phyloP scores from a whole-genome alignment of 2,329 filamentous ascomycete species.

The Fusarium vanettenii region DNA sequence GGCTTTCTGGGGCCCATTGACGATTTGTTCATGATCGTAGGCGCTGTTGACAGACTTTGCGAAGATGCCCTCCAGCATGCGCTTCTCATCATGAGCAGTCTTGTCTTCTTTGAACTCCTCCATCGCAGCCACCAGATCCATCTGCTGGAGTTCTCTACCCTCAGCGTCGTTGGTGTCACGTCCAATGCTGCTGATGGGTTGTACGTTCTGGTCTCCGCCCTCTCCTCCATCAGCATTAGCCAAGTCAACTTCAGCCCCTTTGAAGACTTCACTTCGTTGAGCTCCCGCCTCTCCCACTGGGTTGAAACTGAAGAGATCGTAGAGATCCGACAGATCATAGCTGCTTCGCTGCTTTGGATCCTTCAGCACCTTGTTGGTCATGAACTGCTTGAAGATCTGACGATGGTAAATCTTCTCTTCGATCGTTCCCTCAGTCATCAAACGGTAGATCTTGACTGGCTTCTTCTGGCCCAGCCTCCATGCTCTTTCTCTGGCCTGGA shows the following conservation, averaged over 20 bases:
- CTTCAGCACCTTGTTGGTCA: constrained; percentile 95
- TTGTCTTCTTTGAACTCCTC: constrained; percentile 71
- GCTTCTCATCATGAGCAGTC: constrained; percentile 71
- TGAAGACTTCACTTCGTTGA: constrained; percentile 87
- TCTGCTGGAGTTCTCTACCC: constrained; percentile 59
- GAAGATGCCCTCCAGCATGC: constrained; percentile 91
- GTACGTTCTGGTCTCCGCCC: neutral
- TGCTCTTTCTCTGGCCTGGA: constrained; percentile 93
- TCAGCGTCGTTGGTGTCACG: constrained; percentile 25
- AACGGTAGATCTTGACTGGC: constrained; percentile 93
- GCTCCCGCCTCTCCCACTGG: constrained; percentile 68
- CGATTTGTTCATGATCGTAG: constrained; percentile 91
- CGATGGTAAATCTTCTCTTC: constrained; percentile 99
- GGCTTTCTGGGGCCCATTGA: constrained; percentile 78
- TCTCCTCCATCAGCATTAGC: constrained; percentile 11
- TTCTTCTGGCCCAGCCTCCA: constrained; percentile 96
- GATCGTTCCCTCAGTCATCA: constrained; percentile 98
- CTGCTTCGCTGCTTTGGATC: constrained; percentile 94
- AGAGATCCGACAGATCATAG: constrained; percentile 89
- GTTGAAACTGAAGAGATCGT: constrained; percentile 84
- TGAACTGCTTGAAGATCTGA: constrained; percentile 98
- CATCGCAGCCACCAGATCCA: constrained; percentile 71
- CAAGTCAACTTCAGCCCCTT: constrained; percentile 78
- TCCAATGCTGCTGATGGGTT: constrained; percentile 18
- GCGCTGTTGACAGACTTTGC: constrained; percentile 89